These are phyloP conservation scores for Colletotrichum karsti DNA, from an alignment of 2,329 filamentous ascomycete genomes.

Conservation along the genomic window DNA sequence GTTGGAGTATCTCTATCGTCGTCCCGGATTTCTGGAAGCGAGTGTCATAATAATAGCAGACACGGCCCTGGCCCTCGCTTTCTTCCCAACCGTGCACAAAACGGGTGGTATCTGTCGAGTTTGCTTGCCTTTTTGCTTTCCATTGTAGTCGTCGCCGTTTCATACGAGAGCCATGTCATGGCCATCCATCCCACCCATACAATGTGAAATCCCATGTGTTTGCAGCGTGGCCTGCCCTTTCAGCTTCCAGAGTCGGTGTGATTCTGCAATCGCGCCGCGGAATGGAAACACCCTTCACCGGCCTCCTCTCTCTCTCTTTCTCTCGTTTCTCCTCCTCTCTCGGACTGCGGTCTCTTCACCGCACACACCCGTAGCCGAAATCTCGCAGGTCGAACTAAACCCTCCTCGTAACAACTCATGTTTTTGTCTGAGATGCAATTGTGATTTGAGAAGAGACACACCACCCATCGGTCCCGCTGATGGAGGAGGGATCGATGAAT, in stretches of 20 bases:
- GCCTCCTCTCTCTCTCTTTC: background rate
- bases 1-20: conserved; percentile 7
- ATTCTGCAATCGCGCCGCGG: conserved; percentile 12
- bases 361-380: background rate
- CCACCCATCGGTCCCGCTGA: conserved; percentile 11
- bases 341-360: background rate
- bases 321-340: background rate
- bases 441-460: conserved; percentile 18
- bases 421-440: conserved; percentile 21
- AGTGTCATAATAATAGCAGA: conserved; percentile 12
- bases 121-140: conserved; percentile 2
- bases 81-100: background rate
- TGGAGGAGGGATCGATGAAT: conserved; percentile 17
- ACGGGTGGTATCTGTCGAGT: background rate
- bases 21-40: conserved; percentile 17
- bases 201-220: conserved; percentile 7
- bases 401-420: background rate
- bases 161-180: background rate
- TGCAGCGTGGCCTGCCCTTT: conserved; percentile 6
- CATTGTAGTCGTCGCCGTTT: background rate
- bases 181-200: background rate
- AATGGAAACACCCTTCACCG: background rate
- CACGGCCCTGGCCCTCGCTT: background rate
- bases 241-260: conserved; percentile 21
- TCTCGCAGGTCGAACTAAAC: conserved; percentile 8